These are phyloP conservation scores for Aspergillus sclerotioniger DNA, from an alignment of 495 filamentous ascomycete genomes.

Conservation along the genomic window DNA sequence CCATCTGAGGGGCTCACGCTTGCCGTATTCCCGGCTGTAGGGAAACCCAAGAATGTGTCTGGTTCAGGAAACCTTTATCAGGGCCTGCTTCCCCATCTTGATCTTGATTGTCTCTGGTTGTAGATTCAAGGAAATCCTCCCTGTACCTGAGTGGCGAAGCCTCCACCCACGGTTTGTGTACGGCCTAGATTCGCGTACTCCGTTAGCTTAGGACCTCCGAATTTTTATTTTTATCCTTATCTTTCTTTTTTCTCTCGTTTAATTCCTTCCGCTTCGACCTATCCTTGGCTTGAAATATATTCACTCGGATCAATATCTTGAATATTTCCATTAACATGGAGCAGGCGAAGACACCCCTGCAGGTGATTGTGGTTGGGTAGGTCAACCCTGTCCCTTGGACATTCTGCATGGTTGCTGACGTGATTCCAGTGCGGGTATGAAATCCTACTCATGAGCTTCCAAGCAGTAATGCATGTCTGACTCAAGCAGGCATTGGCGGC, in stretches of 20 bases:
- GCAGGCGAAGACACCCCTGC: conserved; percentile 28
- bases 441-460: neutral
- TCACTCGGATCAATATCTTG: neutral
- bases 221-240: conserved; percentile 2
- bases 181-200: neutral
- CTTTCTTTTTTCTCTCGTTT: neutral
- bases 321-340: conserved; percentile 19
- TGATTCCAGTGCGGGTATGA: conserved; percentile 36
- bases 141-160: neutral
- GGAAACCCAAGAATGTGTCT: neutral
- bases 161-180: neutral
- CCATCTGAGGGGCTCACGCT: neutral
- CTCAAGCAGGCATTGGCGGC: conserved; percentile 62
- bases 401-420: conserved; percentile 14
- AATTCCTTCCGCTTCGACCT: neutral
- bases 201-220: neutral
- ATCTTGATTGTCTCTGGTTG: neutral
- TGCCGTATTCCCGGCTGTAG: neutral
- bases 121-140: neutral
- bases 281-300: conserved; percentile 9
- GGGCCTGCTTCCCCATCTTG: neutral
- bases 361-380: conserved; percentile 39
- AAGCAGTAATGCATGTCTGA: conserved; percentile 31
- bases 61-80: neutral
- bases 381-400: conserved; percentile 2